These are phyloP conservation scores for Starmerella apis DNA, from an alignment of 805 yeast species.

Conservation along the genomic window DNA sequence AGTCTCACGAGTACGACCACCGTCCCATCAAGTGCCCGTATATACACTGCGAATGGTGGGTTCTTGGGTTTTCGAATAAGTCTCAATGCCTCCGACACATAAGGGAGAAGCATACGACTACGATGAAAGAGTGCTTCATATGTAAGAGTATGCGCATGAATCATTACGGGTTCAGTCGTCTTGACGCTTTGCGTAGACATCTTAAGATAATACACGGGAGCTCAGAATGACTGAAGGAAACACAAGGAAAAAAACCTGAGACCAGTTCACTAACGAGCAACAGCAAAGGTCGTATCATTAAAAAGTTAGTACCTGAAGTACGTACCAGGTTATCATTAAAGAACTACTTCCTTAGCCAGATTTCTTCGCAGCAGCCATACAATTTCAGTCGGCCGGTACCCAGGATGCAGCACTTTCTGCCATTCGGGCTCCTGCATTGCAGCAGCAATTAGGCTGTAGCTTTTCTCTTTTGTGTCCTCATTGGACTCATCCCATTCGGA, in stretches of 20 bases:
- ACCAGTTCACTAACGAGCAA: not conserved
- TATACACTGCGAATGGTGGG: constrained; percentile 15
- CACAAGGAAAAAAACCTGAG: too few species aligned
- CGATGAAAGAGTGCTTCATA: not conserved
- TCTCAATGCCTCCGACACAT: constrained; percentile 15
- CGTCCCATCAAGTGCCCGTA: constrained; percentile 17
- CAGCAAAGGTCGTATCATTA: not conserved
- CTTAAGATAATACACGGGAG: not conserved
- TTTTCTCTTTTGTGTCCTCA: not conserved
- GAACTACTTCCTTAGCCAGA: constrained; percentile 10
- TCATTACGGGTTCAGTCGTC: constrained; percentile 1
- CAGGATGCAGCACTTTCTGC: constrained; percentile 5
- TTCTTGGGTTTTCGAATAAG: constrained; percentile 14
- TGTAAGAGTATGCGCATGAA: not conserved
- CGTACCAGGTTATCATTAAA: not conserved
- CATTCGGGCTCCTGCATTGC: constrained; percentile 10
- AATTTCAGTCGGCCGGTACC: not conserved
- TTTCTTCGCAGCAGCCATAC: constrained; percentile 12
- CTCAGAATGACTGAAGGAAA: not conserved
- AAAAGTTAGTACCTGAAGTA: too few species aligned
- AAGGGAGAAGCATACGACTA: constrained; percentile 5
- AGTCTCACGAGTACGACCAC: constrained; percentile 2
- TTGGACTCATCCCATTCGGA: constrained; percentile 10
- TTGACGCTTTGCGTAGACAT: constrained; percentile 14
- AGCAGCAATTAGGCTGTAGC: constrained; percentile 1